Percentiles rank a stretch among this genome's conserved stretches.
phyloP scores from a whole-genome alignment of 768 basidiomycete genomes.

The Trametes villosa region DNA sequence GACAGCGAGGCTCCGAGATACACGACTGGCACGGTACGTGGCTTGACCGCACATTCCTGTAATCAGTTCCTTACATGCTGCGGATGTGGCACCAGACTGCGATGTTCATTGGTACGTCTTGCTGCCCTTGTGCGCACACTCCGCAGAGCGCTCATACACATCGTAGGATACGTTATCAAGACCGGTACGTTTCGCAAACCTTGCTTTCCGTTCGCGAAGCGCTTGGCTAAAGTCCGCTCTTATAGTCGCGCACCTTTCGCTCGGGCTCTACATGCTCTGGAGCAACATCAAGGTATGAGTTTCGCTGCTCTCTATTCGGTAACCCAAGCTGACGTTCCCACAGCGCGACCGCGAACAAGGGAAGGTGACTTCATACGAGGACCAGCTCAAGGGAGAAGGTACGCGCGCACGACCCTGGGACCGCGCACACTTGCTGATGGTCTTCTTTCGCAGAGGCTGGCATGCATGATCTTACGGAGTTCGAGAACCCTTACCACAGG shows the following conservation, averaged over 20 bases:
- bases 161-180: conserved; percentile 24
- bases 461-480: conserved; percentile 26
- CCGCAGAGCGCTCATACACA: background rate
- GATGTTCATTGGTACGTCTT: conserved; percentile 24
- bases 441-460: conserved; percentile 22
- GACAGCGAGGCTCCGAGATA: conserved; percentile 25
- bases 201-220: no score
- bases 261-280: conserved; percentile 25
- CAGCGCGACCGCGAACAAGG: conserved; percentile 25
- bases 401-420: background rate
- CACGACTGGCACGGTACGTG: conserved; percentile 18
- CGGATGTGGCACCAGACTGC: conserved; percentile 15
- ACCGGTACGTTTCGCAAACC: conserved; percentile 6
- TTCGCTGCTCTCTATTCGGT: no score
- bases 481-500: conserved; percentile 26
- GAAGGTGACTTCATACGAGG: conserved; percentile 18
- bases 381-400: conserved; percentile 27
- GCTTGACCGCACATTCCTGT: no score
- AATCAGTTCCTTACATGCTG: background rate
- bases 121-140: background rate
- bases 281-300: conserved; percentile 23
- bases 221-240: background rate
- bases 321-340: background rate
- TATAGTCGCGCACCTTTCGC: conserved; percentile 15
- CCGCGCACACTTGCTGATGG: background rate